These are phyloP conservation scores for Scorias spongiosa DNA, from an alignment of 2,329 filamentous ascomycete species.

Conservation along the genomic window DNA sequence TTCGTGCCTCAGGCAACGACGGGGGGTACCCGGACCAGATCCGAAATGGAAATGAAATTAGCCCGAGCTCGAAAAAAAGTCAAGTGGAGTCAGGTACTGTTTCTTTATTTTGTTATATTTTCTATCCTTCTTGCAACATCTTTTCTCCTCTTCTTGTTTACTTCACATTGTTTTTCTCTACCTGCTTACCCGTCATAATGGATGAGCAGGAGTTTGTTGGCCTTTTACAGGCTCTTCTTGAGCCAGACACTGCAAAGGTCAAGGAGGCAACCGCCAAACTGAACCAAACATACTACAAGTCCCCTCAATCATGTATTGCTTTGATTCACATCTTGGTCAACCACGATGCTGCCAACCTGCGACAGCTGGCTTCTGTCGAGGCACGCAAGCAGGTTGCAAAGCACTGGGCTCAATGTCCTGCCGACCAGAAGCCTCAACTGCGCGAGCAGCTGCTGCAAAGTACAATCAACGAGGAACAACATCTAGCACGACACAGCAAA, in stretches of 20 bases:
- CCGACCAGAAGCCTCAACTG: slow-evolving; percentile 63
- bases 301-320: slow-evolving; percentile 67
- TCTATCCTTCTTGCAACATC: background rate
- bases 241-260: slow-evolving; percentile 66
- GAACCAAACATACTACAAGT: slow-evolving; percentile 84
- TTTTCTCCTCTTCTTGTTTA: background rate
- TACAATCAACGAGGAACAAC: slow-evolving; percentile 62
- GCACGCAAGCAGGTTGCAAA: slow-evolving; percentile 66
- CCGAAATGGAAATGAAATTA: background rate
- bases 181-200: slow-evolving; percentile 33
- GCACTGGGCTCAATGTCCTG: slow-evolving; percentile 66
- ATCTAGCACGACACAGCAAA: slow-evolving; percentile 68
- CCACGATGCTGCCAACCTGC: slow-evolving; percentile 54
- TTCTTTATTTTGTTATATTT: background rate
- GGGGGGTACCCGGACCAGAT: background rate
- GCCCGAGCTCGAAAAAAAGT: background rate
- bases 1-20: too few relatives aligned
- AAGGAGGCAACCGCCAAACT: slow-evolving; percentile 76
- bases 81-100: background rate
- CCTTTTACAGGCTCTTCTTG: slow-evolving; percentile 74
- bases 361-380: slow-evolving; percentile 86
- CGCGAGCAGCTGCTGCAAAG: slow-evolving; percentile 72
- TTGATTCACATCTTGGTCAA: slow-evolving; percentile 80
- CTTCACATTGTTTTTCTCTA: background rate
- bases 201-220: slow-evolving; percentile 71